Conservation (phyloP, 1,139 yeast genomes). For the Magnusiomyces tetraspermus region DNA sequence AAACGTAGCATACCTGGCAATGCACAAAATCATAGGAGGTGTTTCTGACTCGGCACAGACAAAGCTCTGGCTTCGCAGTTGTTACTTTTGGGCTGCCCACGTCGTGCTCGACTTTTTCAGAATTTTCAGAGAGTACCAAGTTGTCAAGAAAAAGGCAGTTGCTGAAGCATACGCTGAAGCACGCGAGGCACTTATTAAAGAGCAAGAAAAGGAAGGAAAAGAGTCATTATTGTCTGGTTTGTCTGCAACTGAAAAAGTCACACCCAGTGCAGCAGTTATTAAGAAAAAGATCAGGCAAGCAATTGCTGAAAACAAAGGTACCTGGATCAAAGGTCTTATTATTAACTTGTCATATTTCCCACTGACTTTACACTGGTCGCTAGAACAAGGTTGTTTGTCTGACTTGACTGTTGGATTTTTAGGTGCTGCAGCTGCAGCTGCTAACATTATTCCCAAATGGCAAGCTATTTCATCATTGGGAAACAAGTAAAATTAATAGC, state of each 20-base stretch:
- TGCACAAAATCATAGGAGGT: conserved; percentile 31
- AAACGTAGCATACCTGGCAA: conserved; percentile 35
- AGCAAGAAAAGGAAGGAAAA: conserved; percentile 6
- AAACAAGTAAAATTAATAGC: conserved; percentile 1
- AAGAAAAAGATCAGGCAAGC: background rate
- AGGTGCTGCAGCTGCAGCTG: conserved; percentile 33
- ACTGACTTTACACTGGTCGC: conserved; percentile 37
- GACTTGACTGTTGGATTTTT: conserved; percentile 33
- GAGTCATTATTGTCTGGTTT: conserved; percentile 8
- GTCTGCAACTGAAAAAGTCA: background rate
- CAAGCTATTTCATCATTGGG: background rate
- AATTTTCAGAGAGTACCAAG: conserved; percentile 17
- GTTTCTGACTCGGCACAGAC: conserved; percentile 21
- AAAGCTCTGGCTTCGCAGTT: conserved; percentile 34
- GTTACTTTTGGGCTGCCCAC: conserved; percentile 36
- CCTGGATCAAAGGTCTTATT: conserved; percentile 20
- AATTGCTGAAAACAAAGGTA: conserved; percentile 1
- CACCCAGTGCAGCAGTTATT: background rate
- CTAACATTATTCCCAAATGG: conserved; percentile 23
- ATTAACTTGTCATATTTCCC: conserved; percentile 36
- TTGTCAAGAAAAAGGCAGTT: conserved; percentile 4
- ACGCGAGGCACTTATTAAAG: background rate
- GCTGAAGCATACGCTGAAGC: conserved; percentile 1
- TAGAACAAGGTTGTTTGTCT: conserved; percentile 30
- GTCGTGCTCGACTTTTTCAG: conserved; percentile 32